Base-by-base conservation (phyloP, 108 stramenopile genomes). In the Epipyxis sp. region DNA sequence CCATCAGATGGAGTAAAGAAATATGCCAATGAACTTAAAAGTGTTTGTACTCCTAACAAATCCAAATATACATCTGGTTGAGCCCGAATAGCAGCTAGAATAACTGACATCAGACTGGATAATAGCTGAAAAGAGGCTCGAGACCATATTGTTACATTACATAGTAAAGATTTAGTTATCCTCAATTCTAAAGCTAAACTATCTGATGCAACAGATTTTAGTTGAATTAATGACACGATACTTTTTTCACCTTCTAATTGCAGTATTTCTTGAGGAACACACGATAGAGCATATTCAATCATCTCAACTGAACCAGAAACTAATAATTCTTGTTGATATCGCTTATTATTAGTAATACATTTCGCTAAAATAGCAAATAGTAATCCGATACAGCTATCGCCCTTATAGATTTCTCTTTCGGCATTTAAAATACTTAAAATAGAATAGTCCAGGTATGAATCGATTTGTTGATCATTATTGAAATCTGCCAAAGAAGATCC, bases 271-370 rank as follows among this genome's bases (percentile, higher is more conserved):
- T 3, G 50, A 32, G 71, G 71, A 29, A 74, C 50, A 42, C 71
- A 46, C 42, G n/a, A 32, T 6, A 74, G 3, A 37, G 50, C 50
- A 27, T 27, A 74, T 74, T 74, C 71, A 13, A 74, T 57, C 34
- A 74, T 6, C 27, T 74, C 71, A 46, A 74, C 34, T 13, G 41
- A 37, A 13, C 71, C 71, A 74, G 25, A 57, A 6, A 13, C 10
- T 34, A 74, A 37, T 32, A 74, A 35, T 54, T 74, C 32, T 13
- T 35, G 27, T 74, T 57, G 71, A 25, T 34, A 20, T 37, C n/a
- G 41, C 25, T 25, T 3, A 27, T 27, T 6, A 20, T 74, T 46
- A 37, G 40, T 6, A 54, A 74, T 57, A 32, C 32, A 27, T 27
- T 57, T 57, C 10, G 32, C 32, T 29, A 74, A 29, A 6, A 74